Evolutionary conservation across 176 grass and related monocot species (phyloP).

Genomic region (Eragrostis nindensis): DNA sequence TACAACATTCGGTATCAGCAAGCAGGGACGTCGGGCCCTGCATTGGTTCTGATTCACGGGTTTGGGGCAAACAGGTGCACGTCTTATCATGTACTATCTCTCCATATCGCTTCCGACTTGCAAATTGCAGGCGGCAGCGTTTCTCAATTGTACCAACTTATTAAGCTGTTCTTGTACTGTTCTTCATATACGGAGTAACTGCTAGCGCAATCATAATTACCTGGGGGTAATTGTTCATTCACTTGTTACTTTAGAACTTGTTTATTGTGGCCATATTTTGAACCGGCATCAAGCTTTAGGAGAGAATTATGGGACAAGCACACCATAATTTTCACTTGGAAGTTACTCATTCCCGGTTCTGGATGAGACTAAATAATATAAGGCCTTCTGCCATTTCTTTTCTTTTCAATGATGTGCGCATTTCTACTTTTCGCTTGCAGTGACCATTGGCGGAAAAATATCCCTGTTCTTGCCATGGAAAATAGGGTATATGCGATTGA

Average conservation of each 20-base stretch:
- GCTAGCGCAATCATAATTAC: not conserved
- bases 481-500: constrained; percentile 82
- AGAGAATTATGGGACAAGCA: not conserved
- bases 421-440: constrained; percentile 47
- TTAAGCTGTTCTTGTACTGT: not conserved
- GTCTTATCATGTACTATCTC: not conserved
- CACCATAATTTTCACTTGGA: not conserved
- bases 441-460: constrained; percentile 91
- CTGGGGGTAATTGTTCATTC: not conserved
- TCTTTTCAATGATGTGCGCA: not conserved
- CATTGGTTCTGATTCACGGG: constrained; percentile 87
- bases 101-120: constrained; percentile 9
- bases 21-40: constrained; percentile 68
- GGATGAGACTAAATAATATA: not conserved
- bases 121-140: not conserved
- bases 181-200: not conserved
- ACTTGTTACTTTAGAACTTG: not conserved
- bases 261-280: not conserved
- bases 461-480: constrained; percentile 64
- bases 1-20: constrained; percentile 83
- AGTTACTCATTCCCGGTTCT: not conserved
- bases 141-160: not conserved
- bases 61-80: constrained; percentile 89
- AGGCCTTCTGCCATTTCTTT: not conserved
- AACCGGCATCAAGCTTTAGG: not conserved